Conservation (phyloP, 192 early-diverging fungal species). For the Funneliformis geosporum region DNA sequence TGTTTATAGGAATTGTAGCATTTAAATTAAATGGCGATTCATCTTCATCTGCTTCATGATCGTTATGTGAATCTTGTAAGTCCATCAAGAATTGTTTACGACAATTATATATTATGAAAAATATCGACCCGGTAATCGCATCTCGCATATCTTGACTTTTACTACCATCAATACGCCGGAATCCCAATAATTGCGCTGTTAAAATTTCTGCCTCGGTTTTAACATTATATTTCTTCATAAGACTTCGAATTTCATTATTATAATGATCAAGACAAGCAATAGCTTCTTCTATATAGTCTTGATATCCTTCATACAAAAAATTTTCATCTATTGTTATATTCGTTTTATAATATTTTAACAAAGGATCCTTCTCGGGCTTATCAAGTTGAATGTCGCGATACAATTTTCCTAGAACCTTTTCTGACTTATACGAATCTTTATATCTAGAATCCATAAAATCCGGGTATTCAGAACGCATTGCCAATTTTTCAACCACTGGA, state of each 20-base stretch:
- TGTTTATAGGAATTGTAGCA: not conserved
- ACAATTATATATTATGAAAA: not conserved
- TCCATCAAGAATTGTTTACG: slow-evolving; percentile 4
- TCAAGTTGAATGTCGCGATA: not conserved
- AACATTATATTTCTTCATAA: slow-evolving; percentile 19
- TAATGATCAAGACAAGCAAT: not conserved
- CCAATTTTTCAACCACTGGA: slow-evolving; percentile 1
- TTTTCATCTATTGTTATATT: not conserved
- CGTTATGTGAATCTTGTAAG: not conserved
- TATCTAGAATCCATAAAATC: slow-evolving; percentile 23
- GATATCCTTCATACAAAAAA: not conserved
- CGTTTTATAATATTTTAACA: not conserved
- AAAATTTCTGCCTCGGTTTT: slow-evolving; percentile 26
- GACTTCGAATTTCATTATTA: not conserved
- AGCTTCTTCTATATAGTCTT: slow-evolving; percentile 12
- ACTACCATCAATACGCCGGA: not conserved
- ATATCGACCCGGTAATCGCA: not conserved
- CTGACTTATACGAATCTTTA: not conserved
- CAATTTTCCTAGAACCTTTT: slow-evolving; percentile 6
- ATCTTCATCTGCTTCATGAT: not conserved
- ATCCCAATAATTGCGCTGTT: not conserved
- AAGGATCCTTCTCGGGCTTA: not conserved
- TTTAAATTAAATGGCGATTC: not conserved
- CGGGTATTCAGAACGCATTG: not conserved
- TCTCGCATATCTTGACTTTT: slow-evolving; percentile 12